Evolutionary conservation across 129 eudicot species (phyloP).

Genomic region (Flaveria sonorensis): DNA sequence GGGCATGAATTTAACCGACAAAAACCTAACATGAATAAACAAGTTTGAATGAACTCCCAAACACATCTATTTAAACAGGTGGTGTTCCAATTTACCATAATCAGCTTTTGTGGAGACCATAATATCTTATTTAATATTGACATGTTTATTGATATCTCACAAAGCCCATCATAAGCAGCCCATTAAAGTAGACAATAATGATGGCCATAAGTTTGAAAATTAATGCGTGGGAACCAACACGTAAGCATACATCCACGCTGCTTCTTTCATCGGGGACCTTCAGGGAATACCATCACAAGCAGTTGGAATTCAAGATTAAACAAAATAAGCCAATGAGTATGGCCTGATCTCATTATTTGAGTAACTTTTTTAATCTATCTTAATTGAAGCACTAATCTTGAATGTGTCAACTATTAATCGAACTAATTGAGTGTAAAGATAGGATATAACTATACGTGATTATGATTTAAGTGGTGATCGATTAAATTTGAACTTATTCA

Average conservation of each 20-base stretch:
- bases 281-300: background rate
- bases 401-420: constrained; percentile 7
- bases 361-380: background rate
- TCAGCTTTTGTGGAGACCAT: no score
- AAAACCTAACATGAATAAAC: no score
- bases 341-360: constrained; percentile 32
- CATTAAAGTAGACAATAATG: background rate
- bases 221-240: constrained; percentile 21
- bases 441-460: constrained; percentile 6
- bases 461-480: background rate
- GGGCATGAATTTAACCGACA: no score
- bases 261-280: constrained; percentile 18
- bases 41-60: no score
- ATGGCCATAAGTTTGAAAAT: background rate
- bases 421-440: background rate
- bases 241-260: constrained; percentile 19
- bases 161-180: background rate
- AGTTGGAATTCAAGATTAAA: constrained; percentile 13
- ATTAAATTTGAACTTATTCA: background rate
- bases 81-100: no score
- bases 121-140: no score
- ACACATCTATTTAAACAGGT: no score
- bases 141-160: background rate
- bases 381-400: background rate
- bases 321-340: background rate